A percentile compares a stretch with the other conserved stretches of the same genome.
Conservation (phyloP, 2,329 filamentous ascomycete genomes). For the Microsporum audouinii region DNA sequence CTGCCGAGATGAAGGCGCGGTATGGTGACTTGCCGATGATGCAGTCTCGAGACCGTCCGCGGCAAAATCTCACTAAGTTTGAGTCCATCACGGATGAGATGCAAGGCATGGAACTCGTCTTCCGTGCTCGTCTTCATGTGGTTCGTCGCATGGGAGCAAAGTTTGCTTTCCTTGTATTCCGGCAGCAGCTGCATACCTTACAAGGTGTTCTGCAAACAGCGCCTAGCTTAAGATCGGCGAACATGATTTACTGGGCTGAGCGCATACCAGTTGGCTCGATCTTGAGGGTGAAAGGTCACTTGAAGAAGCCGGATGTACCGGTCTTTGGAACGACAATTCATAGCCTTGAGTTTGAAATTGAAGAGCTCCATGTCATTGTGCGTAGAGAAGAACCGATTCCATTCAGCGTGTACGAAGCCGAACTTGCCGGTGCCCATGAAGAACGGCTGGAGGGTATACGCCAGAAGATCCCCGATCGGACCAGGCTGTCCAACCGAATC, state of each 20-base stretch:
- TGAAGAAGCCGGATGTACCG: conserved; percentile 62
- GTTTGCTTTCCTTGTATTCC: conserved; percentile 74
- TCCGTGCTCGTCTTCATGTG: conserved; percentile 65
- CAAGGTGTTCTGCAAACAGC: conserved; percentile 64
- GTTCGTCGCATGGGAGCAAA: conserved; percentile 70
- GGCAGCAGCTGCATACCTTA: conserved; percentile 70
- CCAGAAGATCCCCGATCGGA: conserved; percentile 57
- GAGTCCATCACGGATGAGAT: conserved; percentile 42
- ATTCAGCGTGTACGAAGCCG: conserved; percentile 60
- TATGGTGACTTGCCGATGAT: conserved; percentile 50
- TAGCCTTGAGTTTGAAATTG: conserved; percentile 62
- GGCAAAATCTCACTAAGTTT: conserved; percentile 40
- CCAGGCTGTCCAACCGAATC: conserved; percentile 65
- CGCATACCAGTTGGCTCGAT: conserved; percentile 68
- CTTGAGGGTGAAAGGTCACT: conserved; percentile 60
- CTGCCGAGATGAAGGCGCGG: conserved; percentile 46
- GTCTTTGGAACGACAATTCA: conserved; percentile 66
- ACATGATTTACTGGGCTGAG: conserved; percentile 81
- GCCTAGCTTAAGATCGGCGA: conserved; percentile 51
- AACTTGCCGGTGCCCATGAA: conserved; percentile 48
- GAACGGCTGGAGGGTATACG: conserved; percentile 45
- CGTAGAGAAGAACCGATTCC: conserved; percentile 51
- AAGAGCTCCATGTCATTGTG: conserved; percentile 52
- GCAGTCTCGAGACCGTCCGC: conserved; percentile 43
- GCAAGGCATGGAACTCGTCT: conserved; percentile 50